These are phyloP conservation scores for Fusarium stilboides DNA, from an alignment of 2,329 filamentous ascomycete genomes.

Conservation along the genomic window DNA sequence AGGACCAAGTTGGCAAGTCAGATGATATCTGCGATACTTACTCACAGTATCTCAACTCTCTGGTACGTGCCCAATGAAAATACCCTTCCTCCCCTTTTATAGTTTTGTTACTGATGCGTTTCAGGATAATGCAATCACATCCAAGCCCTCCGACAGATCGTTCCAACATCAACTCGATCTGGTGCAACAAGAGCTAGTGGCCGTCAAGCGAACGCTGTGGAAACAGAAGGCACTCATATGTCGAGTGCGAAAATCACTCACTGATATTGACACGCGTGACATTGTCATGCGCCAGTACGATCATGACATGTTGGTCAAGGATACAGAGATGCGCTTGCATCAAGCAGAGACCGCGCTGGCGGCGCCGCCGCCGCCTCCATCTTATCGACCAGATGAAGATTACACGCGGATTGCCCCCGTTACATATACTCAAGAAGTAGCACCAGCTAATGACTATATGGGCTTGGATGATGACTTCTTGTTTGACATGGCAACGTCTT, in stretches of 20 bases:
- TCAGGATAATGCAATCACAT: conserved; percentile 59
- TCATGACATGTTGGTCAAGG: conserved; percentile 21
- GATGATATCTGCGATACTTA: conserved; percentile 61
- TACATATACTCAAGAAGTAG: conserved; percentile 6
- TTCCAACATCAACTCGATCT: conserved; percentile 60
- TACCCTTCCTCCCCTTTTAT: too few species aligned
- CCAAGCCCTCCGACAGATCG: conserved; percentile 58
- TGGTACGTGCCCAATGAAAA: conserved; percentile 52
- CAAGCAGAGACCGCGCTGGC: conserved; percentile 10
- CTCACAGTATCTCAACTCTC: conserved; percentile 58
- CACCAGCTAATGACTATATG: conserved; percentile 42
- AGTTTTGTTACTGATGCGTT: conserved; percentile 30
- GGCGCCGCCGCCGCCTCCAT: conserved; percentile 8
- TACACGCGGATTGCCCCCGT: conserved; percentile 13
- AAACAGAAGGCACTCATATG: conserved; percentile 54
- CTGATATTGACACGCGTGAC: conserved; percentile 32
- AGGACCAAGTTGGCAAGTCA: conserved; percentile 57
- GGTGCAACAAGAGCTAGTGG: conserved; percentile 59
- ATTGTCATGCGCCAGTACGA: conserved; percentile 31
- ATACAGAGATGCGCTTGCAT: conserved; percentile 18
- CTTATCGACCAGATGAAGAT: conserved; percentile 24
- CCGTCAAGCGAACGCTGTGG: conserved; percentile 55
- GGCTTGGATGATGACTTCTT: conserved; percentile 46
- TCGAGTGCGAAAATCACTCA: conserved; percentile 46
- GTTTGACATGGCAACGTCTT: conserved; percentile 49